These are phyloP conservation scores for Parmelia sp. DNA, from an alignment of 495 filamentous ascomycete genomes.

Conservation along the genomic window DNA sequence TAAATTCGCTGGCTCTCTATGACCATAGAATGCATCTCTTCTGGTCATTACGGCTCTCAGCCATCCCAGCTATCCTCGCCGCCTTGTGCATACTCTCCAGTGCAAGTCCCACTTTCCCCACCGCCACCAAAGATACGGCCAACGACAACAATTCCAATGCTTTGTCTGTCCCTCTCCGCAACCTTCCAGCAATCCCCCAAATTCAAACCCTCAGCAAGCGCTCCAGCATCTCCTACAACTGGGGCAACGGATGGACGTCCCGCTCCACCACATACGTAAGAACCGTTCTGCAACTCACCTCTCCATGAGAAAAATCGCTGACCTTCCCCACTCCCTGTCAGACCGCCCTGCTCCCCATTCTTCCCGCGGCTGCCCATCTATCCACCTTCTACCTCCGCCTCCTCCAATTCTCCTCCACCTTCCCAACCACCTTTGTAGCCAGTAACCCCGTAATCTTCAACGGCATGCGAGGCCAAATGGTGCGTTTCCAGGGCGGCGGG, in stretches of 20 bases:
- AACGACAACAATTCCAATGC: background rate
- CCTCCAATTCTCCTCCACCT: background rate
- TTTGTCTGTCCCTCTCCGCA: background rate
- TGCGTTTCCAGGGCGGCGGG: background rate
- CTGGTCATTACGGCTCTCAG: background rate
- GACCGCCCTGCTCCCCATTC: background rate
- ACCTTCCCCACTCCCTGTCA: background rate
- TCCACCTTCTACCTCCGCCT: background rate
- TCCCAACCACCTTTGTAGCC: background rate
- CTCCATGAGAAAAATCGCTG: background rate
- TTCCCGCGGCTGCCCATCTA: background rate
- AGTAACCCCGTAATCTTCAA: background rate
- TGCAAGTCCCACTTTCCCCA: background rate
- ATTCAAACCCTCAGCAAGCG: background rate
- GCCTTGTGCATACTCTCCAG: background rate
- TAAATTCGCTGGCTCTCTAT: background rate
- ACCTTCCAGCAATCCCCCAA: background rate
- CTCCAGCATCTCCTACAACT: background rate
- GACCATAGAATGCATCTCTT: background rate
- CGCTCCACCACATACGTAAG: background rate
- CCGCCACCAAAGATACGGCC: background rate
- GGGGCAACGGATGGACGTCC: background rate
- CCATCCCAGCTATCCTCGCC: background rate
- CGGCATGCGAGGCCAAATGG: background rate
- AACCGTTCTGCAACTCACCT: background rate